phyloP scores from a whole-genome alignment of 108 stramenopile genomes.

The Pelagomonas calceolata region DNA sequence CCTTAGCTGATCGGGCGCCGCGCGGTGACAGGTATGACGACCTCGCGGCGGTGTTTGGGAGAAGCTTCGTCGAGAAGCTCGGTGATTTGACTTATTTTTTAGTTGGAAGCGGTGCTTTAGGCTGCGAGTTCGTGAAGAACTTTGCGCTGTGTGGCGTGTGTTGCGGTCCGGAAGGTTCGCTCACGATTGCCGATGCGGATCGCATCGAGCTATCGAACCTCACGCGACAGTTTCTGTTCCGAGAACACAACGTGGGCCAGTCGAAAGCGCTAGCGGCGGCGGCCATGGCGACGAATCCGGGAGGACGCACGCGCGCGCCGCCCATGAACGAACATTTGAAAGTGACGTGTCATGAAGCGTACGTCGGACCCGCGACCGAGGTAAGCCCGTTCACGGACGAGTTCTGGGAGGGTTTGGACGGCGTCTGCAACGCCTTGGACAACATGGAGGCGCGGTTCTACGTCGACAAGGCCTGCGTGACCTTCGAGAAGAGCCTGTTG shows the following conservation, averaged over 20 bases:
- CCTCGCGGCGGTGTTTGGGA: slow-evolving; percentile 58
- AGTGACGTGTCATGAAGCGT: slow-evolving; percentile 53
- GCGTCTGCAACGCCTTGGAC: slow-evolving; percentile 76
- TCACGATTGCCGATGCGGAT: slow-evolving; percentile 71
- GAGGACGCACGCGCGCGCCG: neutral
- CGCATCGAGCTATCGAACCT: slow-evolving; percentile 71
- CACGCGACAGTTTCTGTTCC: slow-evolving; percentile 71
- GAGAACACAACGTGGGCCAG: slow-evolving; percentile 67
- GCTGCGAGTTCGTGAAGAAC: slow-evolving; percentile 77
- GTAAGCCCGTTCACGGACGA: slow-evolving; percentile 54
- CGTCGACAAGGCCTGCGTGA: slow-evolving; percentile 62
- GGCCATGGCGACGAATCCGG: slow-evolving; percentile 38
- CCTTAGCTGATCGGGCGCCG: slow-evolving; percentile 26
- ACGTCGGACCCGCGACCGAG: slow-evolving; percentile 60
- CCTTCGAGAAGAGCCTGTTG: slow-evolving; percentile 63
- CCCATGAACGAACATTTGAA: slow-evolving; percentile 59
- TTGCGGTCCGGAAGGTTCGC: slow-evolving; percentile 52
- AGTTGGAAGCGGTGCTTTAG: slow-evolving; percentile 73
- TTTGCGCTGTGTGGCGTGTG: slow-evolving; percentile 65
- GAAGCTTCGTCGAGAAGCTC: slow-evolving; percentile 46
- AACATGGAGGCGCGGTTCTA: slow-evolving; percentile 69
- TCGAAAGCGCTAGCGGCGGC: slow-evolving; percentile 64
- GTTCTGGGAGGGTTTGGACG: slow-evolving; percentile 64
- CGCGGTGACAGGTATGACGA: slow-evolving; percentile 57
- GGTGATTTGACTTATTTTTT: slow-evolving; percentile 57